Percentiles rank a stretch among this genome's conserved stretches.
These are phyloP conservation scores for Blastobotrys indianensis DNA, from an alignment of 1,139 yeast species.

Conservation along the genomic window DNA sequence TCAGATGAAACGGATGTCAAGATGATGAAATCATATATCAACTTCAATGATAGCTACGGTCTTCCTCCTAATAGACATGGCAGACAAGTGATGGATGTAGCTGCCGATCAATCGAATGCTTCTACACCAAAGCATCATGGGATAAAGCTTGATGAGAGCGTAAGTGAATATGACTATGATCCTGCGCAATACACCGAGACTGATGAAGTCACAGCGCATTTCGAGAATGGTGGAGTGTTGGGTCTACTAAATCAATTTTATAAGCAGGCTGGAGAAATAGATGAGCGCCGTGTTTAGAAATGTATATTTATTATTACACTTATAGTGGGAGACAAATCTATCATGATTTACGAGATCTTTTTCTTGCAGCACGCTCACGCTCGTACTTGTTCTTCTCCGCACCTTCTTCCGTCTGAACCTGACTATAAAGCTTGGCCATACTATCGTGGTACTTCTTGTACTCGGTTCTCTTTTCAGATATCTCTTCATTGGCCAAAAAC, in stretches of 20 bases:
- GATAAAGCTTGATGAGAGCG: conserved; percentile 24
- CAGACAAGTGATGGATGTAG: no score
- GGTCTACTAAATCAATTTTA: conserved; percentile 83
- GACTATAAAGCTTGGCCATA: conserved; percentile 80
- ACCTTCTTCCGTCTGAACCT: conserved; percentile 91
- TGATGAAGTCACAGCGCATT: not conserved
- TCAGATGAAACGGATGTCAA: conserved; percentile 59
- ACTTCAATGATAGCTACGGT: conserved; percentile 80
- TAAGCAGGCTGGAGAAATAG: conserved; percentile 33
- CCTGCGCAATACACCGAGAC: no score
- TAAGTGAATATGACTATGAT: conserved; percentile 12
- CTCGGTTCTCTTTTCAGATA: conserved; percentile 66
- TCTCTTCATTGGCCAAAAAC: conserved; percentile 81
- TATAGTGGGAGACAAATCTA: not conserved
- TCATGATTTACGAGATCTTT: conserved; percentile 27
- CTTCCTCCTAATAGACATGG: conserved; percentile 19
- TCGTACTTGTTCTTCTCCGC: conserved; percentile 87
- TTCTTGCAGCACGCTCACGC: conserved; percentile 68
- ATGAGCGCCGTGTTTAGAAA: conserved; percentile 10
- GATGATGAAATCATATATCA: conserved; percentile 85
- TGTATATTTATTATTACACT: not conserved
- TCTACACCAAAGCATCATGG: not conserved
- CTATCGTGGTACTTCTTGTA: conserved; percentile 80
- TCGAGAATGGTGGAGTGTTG: conserved; percentile 53
- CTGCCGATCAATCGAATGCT: not conserved